Percentiles rank a stretch among this genome's conserved stretches.
These are phyloP conservation scores for Wickerhamomyces silvicola DNA, from an alignment of 805 yeast species.

Conservation along the genomic window DNA sequence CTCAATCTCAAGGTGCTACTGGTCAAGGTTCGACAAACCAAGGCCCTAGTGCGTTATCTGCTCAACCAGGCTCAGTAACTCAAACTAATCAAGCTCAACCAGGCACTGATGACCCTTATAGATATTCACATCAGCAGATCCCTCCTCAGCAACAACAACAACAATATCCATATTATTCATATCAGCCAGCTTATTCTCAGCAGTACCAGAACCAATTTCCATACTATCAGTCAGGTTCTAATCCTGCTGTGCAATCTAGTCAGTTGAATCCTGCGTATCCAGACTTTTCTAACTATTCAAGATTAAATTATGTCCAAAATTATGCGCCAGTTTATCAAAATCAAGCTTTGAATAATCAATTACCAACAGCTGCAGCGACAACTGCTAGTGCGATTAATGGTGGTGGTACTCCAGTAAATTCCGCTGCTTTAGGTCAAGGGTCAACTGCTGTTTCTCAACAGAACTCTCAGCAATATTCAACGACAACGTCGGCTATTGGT, in stretches of 20 bases:
- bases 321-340: conserved; percentile 18
- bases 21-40: no score
- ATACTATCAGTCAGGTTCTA: conserved; percentile 14
- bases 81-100: neutral
- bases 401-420: conserved; percentile 10
- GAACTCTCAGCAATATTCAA: conserved; percentile 6
- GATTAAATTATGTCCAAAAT: conserved; percentile 19
- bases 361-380: conserved; percentile 11
- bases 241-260: conserved; percentile 3
- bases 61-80: neutral
- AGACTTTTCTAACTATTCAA: conserved; percentile 19
- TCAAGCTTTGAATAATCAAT: conserved; percentile 7
- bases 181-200: conserved; percentile 11
- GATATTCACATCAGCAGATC: conserved; percentile 10
- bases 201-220: conserved; percentile 17
- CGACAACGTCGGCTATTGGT: conserved; percentile 17
- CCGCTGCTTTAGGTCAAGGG: no score
- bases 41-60: no score
- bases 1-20: neutral
- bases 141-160: conserved; percentile 7
- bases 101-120: conserved; percentile 11
- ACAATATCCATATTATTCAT: conserved; percentile 9
- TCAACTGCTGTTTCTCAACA: conserved; percentile 2
- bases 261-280: conserved; percentile 12
- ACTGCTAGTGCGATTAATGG: no score